Percentiles rank a stretch among this genome's conserved stretches.
phyloP scores from a whole-genome alignment of 1,284 basidiomycete species.

The Entoloma clypeatum region DNA sequence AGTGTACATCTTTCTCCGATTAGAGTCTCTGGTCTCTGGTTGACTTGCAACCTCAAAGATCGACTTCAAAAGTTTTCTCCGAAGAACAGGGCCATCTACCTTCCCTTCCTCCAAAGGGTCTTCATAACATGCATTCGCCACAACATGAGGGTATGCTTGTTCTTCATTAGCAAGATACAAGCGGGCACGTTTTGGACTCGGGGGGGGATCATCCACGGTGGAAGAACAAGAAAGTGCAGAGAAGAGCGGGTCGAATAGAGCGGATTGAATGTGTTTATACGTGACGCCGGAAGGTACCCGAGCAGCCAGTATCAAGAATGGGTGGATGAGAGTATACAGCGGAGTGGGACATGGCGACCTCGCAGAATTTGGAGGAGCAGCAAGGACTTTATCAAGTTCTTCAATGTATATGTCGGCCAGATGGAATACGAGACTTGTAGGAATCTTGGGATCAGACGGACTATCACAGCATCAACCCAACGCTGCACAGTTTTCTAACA shows the following conservation, averaged over 20 bases:
- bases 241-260: slow-evolving; percentile 65
- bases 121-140: slow-evolving; percentile 47
- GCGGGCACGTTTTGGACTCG: slow-evolving; percentile 40
- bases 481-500: background rate
- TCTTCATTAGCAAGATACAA: slow-evolving; percentile 26
- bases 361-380: slow-evolving; percentile 18
- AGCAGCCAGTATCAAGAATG: slow-evolving; percentile 71
- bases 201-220: slow-evolving; percentile 33
- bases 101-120: slow-evolving; percentile 35
- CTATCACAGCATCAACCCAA: slow-evolving; percentile 36
- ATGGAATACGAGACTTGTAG: slow-evolving; percentile 81
- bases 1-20: slow-evolving; percentile 78
- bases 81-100: slow-evolving; percentile 39
- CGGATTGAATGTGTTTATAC: slow-evolving; percentile 64
- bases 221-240: slow-evolving; percentile 36
- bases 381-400: slow-evolving; percentile 79
- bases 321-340: slow-evolving; percentile 54
- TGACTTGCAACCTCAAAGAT: slow-evolving; percentile 78
- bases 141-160: slow-evolving; percentile 36
- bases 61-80: slow-evolving; percentile 55
- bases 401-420: slow-evolving; percentile 87
- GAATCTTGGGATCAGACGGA: slow-evolving; percentile 69
- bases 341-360: slow-evolving; percentile 46
- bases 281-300: slow-evolving; percentile 57
- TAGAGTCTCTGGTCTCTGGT: slow-evolving; percentile 70